phyloP scores from a whole-genome alignment of 108 stramenopile species.

The Skeletonema potamos region DNA sequence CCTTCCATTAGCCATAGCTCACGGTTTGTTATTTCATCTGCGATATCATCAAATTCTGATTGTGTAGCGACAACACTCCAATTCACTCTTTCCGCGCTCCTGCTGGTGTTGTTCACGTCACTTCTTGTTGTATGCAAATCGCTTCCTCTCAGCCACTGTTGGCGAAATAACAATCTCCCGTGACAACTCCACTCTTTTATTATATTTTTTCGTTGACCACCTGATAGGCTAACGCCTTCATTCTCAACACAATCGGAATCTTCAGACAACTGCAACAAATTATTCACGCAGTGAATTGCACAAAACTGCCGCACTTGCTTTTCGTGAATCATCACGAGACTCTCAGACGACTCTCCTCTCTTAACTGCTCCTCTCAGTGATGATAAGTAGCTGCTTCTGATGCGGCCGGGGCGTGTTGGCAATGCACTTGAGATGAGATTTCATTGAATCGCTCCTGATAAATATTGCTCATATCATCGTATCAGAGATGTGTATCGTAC shows the following conservation, averaged over 20 bases:
- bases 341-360: not conserved
- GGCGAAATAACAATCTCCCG: not conserved
- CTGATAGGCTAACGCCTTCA: not conserved
- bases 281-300: conserved; percentile 48
- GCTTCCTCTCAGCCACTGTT: not conserved
- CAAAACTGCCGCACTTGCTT: conserved; percentile 47
- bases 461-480: no score
- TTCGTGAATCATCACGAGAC: conserved; percentile 35
- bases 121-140: not conserved
- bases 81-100: not conserved
- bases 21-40: conserved; percentile 25
- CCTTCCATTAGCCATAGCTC: conserved; percentile 25
- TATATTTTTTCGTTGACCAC: not conserved
- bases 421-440: no score
- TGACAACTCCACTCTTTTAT: conserved; percentile 10
- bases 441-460: no score
- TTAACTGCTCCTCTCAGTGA: not conserved
- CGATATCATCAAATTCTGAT: conserved; percentile 41
- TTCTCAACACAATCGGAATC: not conserved
- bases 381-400: not conserved
- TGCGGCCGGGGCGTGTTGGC: no score
- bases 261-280: conserved; percentile 39
- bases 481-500: no score
- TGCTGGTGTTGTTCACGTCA: not conserved
- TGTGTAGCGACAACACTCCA: conserved; percentile 20